phyloP scores from a whole-genome alignment of 768 basidiomycete species.

The Pulveroboletus sp. region DNA sequence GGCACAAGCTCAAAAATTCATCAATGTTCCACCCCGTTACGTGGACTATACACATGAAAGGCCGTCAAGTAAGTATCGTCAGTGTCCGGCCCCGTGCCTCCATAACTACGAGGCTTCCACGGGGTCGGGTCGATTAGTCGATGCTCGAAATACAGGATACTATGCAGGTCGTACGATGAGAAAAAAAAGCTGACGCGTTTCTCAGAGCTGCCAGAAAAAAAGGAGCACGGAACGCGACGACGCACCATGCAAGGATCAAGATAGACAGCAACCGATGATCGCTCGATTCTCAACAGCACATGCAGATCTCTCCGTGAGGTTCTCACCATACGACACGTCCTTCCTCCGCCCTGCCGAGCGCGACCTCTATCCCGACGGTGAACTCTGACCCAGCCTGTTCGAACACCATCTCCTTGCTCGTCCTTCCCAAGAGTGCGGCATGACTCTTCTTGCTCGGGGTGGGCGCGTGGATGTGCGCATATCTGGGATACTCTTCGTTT shows the following conservation, averaged over 20 bases:
- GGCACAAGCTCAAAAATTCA: neutral
- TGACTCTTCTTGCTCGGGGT: constrained; percentile 12
- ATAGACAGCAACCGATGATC: constrained; percentile 19
- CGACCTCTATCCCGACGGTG: constrained; percentile 29
- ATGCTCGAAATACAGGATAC: constrained; percentile 3
- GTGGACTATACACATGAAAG: constrained; percentile 21
- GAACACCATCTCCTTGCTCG: constrained; percentile 23
- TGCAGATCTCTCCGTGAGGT: neutral
- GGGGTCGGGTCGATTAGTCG: constrained; percentile 11
- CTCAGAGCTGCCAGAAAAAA: neutral
- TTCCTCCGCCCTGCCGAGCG: constrained; percentile 32
- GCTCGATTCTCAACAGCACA: constrained; percentile 7
- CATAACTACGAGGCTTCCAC: no score
- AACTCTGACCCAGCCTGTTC: constrained; percentile 27
- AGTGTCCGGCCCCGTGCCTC: constrained; percentile 3
- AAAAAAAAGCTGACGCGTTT: neutral
- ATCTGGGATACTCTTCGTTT: constrained; percentile 26
- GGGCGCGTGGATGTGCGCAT: constrained; percentile 26
- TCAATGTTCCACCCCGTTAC: constrained; percentile 4
- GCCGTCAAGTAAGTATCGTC: constrained; percentile 2
- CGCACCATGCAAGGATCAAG: constrained; percentile 6
- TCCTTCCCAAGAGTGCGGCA: constrained; percentile 7
- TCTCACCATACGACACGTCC: constrained; percentile 31
- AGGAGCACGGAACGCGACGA: neutral
- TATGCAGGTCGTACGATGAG: neutral